phyloP scores from a whole-genome alignment of 352 stramenopile genomes.

The Phytophthora tentaculata region DNA sequence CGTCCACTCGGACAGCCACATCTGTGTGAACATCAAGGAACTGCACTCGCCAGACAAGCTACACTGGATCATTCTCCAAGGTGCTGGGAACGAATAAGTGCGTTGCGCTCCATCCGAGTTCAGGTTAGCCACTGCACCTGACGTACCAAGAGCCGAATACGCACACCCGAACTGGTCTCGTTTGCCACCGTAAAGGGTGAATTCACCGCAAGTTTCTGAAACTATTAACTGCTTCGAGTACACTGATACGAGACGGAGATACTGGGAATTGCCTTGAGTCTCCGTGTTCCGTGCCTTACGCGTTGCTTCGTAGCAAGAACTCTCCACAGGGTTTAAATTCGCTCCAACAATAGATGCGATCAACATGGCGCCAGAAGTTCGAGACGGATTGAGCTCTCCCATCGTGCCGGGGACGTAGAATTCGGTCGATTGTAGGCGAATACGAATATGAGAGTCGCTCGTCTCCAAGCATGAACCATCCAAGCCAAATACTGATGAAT shows the following conservation, averaged over 20 bases:
- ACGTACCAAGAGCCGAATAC: slow-evolving; percentile 40
- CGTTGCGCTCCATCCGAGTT: slow-evolving; percentile 23
- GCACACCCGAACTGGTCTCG: slow-evolving; percentile 41
- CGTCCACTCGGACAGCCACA: slow-evolving; percentile 47
- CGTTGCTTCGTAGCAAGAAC: slow-evolving; percentile 28
- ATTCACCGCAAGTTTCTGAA: slow-evolving; percentile 23
- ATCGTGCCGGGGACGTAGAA: slow-evolving; percentile 36
- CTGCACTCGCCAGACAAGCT: slow-evolving; percentile 45
- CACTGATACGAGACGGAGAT: slow-evolving; percentile 26
- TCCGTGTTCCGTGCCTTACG: slow-evolving; percentile 18
- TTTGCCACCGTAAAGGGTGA: slow-evolving; percentile 28
- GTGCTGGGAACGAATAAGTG: slow-evolving; percentile 39
- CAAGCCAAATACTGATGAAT: slow-evolving; percentile 34
- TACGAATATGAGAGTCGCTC: slow-evolving; percentile 30
- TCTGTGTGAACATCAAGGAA: slow-evolving; percentile 45
- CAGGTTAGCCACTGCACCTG: slow-evolving; percentile 32
- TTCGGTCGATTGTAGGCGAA: slow-evolving; percentile 41
- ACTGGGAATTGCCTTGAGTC: slow-evolving; percentile 23
- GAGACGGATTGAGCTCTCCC: slow-evolving; percentile 43
- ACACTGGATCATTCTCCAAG: slow-evolving; percentile 52
- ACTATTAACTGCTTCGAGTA: slow-evolving; percentile 40
- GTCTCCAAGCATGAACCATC: slow-evolving; percentile 32
- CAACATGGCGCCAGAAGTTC: slow-evolving; percentile 31
- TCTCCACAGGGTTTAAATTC: slow-evolving; percentile 26
- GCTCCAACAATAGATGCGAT: slow-evolving; percentile 34